Base-by-base conservation (phyloP, 2,329 filamentous ascomycete species). In the Emergomyces africanus region DNA sequence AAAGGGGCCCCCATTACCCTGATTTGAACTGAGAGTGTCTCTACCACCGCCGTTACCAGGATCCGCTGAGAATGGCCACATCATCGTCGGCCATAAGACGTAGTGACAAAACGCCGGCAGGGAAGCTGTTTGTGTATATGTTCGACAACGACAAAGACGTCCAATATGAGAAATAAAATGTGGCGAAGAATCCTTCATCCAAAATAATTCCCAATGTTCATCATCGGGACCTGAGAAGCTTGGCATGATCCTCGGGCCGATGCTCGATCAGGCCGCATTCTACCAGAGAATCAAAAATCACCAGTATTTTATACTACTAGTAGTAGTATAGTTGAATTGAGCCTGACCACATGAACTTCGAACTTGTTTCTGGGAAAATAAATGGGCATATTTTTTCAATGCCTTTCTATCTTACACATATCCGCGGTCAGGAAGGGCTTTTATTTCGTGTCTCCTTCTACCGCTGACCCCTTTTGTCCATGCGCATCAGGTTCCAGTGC, bases 111-210 rank as follows among this genome's bases (percentile, higher is more conserved):
- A 23, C 25, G 44, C 57, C 39, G 44, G 35, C 5, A 50, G 80
- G 85, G n/a, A 78, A 80, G 59, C 78, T 69, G 5, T 75, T 75
- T 1, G 77, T 79, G 49, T 75, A 74, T 44, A 82, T 78, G 28
- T 35, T 23, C 39, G 54, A 28, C n/a, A 37, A 12, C 2, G 14
- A 12, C 2, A n/a, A 23, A 12, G 41, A 3, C 3, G n/a, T 44
- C 41, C 41, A 44, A 23, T 20, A 23, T 44, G 41, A 44, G n/a
- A 44, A 44, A 44, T 44, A 12, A 23, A 44, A 23, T 20, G 20
- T 2, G 10, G 23, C 20, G 9, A 10, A 44, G 12, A 23, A 12
- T 20, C 9, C 20, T 20, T 18, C 41, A 42, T 20, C 5, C n/a
- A 20, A 12, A 23, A n/a, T n/a, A 20, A 44, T 20, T 9, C n/a